Conservation (phyloP, 306 rosid species). For the Vigna hirtella region DNA sequence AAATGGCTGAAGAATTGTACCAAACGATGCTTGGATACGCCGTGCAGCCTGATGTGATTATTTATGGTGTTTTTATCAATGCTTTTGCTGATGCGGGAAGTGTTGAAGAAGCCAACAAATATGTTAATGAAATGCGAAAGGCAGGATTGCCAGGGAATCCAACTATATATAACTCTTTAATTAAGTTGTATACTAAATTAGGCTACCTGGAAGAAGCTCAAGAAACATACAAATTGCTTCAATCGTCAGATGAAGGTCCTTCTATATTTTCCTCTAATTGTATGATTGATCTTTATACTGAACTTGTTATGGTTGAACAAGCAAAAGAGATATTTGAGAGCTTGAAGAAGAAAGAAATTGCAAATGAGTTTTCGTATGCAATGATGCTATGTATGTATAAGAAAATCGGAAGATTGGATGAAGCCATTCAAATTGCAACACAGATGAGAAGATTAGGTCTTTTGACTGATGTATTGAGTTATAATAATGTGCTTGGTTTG, state of each 20-base stretch:
- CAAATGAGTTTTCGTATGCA: conserved; percentile 81
- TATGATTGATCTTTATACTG: conserved; percentile 85
- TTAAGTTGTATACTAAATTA: conserved; percentile 81
- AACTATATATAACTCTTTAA: conserved; percentile 67
- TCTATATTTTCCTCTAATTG: conserved; percentile 77
- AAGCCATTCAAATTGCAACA: conserved; percentile 65
- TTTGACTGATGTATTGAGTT: conserved; percentile 67
- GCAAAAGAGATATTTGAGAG: conserved; percentile 69
- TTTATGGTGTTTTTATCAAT: conserved; percentile 75
- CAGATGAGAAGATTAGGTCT: conserved; percentile 66
- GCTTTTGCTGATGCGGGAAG: conserved; percentile 77
- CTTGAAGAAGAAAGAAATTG: conserved; percentile 60
- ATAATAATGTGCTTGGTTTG: conserved; percentile 71
- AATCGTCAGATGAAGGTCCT: conserved; percentile 60
- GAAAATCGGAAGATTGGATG: conserved; percentile 72
- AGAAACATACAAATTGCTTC: conserved; percentile 70
- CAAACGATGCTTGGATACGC: conserved; percentile 66
- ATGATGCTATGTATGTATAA: conserved; percentile 92
- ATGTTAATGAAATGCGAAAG: conserved; percentile 63
- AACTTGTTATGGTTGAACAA: conserved; percentile 68
- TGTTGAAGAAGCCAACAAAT: conserved; percentile 65
- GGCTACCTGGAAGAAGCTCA: conserved; percentile 80
- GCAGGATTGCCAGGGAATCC: conserved; percentile 65
- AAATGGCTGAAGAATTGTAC: conserved; percentile 65
- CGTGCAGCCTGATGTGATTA: conserved; percentile 70